Base-by-base conservation (phyloP, 306 rosid genomes). In the Vicia villosa region DNA sequence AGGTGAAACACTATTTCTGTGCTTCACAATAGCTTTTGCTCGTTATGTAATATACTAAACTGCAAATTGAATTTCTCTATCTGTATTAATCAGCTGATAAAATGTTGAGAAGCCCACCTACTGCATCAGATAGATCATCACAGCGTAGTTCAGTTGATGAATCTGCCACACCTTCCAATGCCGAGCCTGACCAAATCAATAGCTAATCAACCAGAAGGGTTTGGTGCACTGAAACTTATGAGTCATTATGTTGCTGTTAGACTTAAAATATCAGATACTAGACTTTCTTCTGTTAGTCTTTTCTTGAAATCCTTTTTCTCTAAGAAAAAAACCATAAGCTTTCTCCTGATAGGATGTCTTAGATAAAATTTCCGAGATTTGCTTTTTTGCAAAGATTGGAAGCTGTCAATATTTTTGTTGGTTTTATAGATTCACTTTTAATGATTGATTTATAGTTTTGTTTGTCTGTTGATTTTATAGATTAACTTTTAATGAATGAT, bases 1-100 rank as follows among this genome's bases (percentile, higher is more conserved):
- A 84, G 98, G 98, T 90, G 67, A 81, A 51, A 66, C 72, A 43
- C 12, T 20, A 70, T 52, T 71, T 40, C 55, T 55, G 46, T 43
- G 43, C 14, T 63, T 8, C 64, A 36, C 36, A 11, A 34, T 56
- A 24, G 12, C 34, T 16, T n/a, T 46, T 36, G 6, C 61, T 38
- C 49, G 26, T 77, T 28, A 12, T 17, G 19, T 7, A 26, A 11
- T 26, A 56, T 50, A 47, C 64, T 55, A 38, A 67, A 51, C 49
- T 68, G 59, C 6, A 50, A 71, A 40, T 32, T 74, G 54, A 15
- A 32, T 52, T 38, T 58, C 21, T 5, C 47, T 46, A 49, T 54
- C 30, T 64, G 58, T 32, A 40, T 64, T 65, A 28, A 63, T 52
- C 82, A 77, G 85, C 79, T 19, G 86, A 74, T 38, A 81, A 72